phyloP scores from a whole-genome alignment of 768 basidiomycete genomes.

The Fistulinella prunicolor region DNA sequence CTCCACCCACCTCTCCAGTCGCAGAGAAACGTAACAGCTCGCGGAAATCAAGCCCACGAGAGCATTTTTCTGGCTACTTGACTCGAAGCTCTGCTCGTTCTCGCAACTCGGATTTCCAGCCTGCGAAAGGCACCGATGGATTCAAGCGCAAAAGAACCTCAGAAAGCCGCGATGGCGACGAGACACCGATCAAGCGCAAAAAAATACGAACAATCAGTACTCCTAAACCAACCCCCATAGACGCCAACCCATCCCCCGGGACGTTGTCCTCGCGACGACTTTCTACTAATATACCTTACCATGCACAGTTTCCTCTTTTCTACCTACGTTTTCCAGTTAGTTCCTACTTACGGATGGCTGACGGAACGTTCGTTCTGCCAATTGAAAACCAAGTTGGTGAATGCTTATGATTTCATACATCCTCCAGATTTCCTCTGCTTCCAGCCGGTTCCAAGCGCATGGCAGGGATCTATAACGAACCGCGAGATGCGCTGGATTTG shows the following conservation, averaged over 20 bases:
- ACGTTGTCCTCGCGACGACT: conserved; percentile 43
- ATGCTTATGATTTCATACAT: conserved; percentile 1
- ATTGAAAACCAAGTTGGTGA: background rate
- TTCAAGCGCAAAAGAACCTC: conserved; percentile 19
- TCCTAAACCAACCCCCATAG: background rate
- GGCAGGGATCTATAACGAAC: conserved; percentile 55
- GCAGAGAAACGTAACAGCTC: background rate
- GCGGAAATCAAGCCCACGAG: background rate
- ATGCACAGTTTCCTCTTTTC: conserved; percentile 53
- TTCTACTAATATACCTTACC: conserved; percentile 45
- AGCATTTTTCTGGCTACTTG: background rate
- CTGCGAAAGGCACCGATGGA: conserved; percentile 14
- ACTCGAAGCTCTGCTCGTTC: conserved; percentile 4
- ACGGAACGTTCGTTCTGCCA: conserved; percentile 36
- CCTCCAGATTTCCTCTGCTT: conserved; percentile 19
- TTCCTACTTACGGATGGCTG: conserved; percentile 45
- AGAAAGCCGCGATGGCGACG: conserved; percentile 9
- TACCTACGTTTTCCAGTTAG: conserved; percentile 71
- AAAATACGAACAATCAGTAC: conserved; percentile 1
- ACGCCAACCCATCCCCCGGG: conserved; percentile 1
- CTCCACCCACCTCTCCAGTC: conserved; percentile 21
- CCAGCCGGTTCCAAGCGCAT: conserved; percentile 20
- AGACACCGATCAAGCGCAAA: conserved; percentile 10
- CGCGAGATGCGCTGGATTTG: conserved; percentile 59
- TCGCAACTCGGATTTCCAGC: conserved; percentile 9